These are phyloP conservation scores for Closterium sp. DNA, from an alignment of 139 green algal species.

Conservation along the genomic window DNA sequence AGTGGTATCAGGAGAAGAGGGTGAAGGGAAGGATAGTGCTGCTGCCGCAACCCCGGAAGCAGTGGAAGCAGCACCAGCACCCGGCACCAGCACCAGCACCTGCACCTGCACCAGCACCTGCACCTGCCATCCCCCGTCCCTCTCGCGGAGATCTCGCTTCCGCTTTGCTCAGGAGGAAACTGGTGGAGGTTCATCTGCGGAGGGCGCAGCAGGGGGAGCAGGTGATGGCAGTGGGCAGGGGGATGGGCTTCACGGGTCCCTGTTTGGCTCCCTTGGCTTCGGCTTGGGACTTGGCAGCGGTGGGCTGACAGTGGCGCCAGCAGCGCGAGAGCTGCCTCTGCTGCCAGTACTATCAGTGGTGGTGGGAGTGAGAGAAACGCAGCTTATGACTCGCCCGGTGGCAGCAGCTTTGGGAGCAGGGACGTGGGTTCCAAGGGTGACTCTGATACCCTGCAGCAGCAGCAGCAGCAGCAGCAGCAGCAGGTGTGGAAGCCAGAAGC, in stretches of 20 bases:
- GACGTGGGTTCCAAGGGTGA: neutral
- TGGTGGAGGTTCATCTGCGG: neutral
- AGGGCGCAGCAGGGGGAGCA: neutral
- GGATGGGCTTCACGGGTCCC: neutral
- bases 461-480: neutral
- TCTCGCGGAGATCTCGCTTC: neutral
- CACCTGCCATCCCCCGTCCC: neutral
- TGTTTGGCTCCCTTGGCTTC: neutral
- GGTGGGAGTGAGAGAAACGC: too few relatives aligned
- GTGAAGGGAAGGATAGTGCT: neutral
- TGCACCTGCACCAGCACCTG: neutral
- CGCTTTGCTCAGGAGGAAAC: neutral
- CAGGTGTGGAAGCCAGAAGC: neutral
- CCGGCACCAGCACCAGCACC: neutral
- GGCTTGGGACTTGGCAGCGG: neutral
- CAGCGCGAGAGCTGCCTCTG: neutral
- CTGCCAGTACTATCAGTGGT: neutral
- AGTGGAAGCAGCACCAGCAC: neutral
- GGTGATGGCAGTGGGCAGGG: neutral
- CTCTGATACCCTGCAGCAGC: neutral
- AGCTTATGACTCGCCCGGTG: too few relatives aligned
- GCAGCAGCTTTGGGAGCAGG: too few relatives aligned
- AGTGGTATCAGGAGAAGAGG: neutral
- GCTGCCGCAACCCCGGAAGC: neutral
- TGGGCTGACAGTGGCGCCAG: neutral